Conservation (phyloP, 176 grass and related monocot genomes). For the Aegilops sharonensis region DNA sequence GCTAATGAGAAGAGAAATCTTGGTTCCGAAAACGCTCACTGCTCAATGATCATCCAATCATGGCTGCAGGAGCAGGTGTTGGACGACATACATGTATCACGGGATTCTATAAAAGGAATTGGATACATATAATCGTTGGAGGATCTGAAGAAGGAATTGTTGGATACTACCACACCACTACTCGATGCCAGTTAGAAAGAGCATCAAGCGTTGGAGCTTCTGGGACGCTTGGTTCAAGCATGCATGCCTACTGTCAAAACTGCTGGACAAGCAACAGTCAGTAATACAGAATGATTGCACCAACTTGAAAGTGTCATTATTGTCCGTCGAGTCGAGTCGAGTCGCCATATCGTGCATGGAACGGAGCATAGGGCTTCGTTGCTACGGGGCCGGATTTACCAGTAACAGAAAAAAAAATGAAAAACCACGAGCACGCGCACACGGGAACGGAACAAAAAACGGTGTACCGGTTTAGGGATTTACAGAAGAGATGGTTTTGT, state of each 20-base stretch:
- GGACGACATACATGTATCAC: not conserved
- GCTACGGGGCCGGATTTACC: not conserved
- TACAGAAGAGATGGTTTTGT: constrained; percentile 40
- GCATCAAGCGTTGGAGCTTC: not conserved
- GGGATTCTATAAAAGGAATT: not conserved
- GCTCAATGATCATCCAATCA: not conserved
- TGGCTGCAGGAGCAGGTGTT: not conserved
- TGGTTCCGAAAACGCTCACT: not conserved
- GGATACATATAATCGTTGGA: not conserved
- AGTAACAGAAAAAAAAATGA: not conserved
- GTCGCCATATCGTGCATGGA: not conserved
- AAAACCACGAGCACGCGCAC: not conserved
- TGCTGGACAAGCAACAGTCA: not conserved
- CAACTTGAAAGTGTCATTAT: not conserved
- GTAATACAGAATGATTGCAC: not conserved
- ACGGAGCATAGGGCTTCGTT: not conserved
- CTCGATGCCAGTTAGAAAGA: not conserved
- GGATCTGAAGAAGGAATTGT: not conserved
- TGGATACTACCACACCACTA: not conserved
- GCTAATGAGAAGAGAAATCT: too few species aligned
- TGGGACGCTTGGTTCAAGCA: not conserved
- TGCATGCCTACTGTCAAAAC: not conserved
- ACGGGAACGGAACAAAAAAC: constrained; percentile 17
- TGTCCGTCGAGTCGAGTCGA: not conserved
- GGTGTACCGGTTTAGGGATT: constrained; percentile 30